Base-by-base conservation (phyloP, 768 basidiomycete species). In the Auriscalpium orientale region DNA sequence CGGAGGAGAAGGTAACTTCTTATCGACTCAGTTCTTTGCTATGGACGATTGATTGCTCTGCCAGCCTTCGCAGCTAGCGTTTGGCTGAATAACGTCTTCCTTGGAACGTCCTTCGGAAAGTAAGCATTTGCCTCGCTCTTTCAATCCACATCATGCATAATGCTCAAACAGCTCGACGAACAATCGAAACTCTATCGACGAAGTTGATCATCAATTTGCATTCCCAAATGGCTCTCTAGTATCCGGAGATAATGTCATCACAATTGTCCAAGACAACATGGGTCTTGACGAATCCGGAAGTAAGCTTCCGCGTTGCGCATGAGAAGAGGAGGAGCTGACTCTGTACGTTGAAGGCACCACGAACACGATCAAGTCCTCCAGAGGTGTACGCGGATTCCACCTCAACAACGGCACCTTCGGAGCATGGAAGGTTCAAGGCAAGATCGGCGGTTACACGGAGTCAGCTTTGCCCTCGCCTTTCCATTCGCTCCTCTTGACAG, bases 41-140 rank as follows among this genome's bases (percentile, higher is more conserved):
- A 16, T n/a, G 8, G 7, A 21, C 36, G 54, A 18, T 46, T 43
- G 37, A 34, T 3, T 50, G 22, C 37, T 21, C 20, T 46, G 4
- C 63, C 36, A 85, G 89, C 85, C 5, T 92, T 92, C 61, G 88
- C 90, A 33, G 88, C 88, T 3, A 88, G 85, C 51, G 82, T 91
- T 13, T 91, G 88, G 85, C 71, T 89, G 34, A 92, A 92, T 59
- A 69, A 83, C 58, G 73, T 78, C 4, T 90, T 91, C 73, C 67
- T 92, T 46, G 75, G 74, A 9, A 89, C 88, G 1, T 82, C 87
- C 0, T 87, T 82, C 57, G 87, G 87, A 71, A 89, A 87, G 86
- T 87, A 62, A 56, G 80, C 70, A 35, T 15, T 12, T 16, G 18
- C 37, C 18, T 52, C 33, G 33, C 46, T 45, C 43, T 10, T 34